Percentiles rank a stretch among this genome's conserved stretches.
phyloP scores from a whole-genome alignment of 1,139 yeast species.

The Meyerozyma smithsonii region DNA sequence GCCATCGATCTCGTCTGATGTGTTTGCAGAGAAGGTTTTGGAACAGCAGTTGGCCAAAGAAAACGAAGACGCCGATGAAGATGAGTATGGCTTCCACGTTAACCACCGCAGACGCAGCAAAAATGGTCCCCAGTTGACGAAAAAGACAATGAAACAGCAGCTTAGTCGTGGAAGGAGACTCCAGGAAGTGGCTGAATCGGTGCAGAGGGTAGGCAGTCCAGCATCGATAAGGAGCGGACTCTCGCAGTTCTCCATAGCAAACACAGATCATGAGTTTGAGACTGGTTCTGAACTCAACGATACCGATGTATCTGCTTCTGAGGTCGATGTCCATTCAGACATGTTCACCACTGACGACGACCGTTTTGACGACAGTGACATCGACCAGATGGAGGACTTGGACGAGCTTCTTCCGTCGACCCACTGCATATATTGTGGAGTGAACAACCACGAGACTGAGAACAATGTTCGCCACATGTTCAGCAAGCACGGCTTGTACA shows the following conservation, averaged over 20 bases:
- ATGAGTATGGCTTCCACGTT: slow-evolving; percentile 61
- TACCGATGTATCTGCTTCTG: slow-evolving; percentile 40
- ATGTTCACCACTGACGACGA: slow-evolving; percentile 20
- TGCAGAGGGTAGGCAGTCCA: slow-evolving; percentile 46
- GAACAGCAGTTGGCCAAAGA: slow-evolving; percentile 19
- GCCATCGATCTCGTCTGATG: slow-evolving; percentile 73
- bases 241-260: slow-evolving; percentile 63
- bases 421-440: slow-evolving; percentile 40
- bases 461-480: slow-evolving; percentile 46
- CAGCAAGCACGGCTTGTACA: slow-evolving; percentile 43
- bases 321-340: slow-evolving; percentile 16
- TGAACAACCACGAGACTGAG: slow-evolving; percentile 35
- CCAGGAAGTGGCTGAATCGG: slow-evolving; percentile 9
- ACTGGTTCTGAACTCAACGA: slow-evolving; percentile 48
- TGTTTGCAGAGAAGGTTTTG: slow-evolving; percentile 72
- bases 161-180: slow-evolving; percentile 14
- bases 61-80: slow-evolving; percentile 40
- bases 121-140: slow-evolving; percentile 19
- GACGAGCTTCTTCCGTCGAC: slow-evolving; percentile 22
- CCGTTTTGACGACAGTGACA: slow-evolving; percentile 20
- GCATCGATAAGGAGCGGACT: slow-evolving; percentile 53
- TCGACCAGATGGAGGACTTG: slow-evolving; percentile 14
- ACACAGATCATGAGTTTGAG: slow-evolving; percentile 35
- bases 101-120: slow-evolving; percentile 24
- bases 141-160: slow-evolving; percentile 16